Conservation (phyloP, 169 alveolate genomes). For the Amoebophrya sp. region DNA sequence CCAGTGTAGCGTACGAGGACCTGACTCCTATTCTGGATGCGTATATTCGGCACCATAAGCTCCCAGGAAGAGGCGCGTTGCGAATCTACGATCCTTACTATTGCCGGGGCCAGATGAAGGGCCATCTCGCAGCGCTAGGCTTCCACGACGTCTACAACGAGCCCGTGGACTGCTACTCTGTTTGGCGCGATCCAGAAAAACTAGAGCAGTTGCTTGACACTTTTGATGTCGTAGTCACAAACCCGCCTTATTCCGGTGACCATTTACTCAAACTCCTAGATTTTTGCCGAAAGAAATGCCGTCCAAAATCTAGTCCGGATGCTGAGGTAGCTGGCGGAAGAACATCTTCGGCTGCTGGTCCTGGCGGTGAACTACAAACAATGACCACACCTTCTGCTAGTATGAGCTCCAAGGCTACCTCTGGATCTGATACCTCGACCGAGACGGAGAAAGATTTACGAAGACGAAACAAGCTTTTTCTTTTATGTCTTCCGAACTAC, state of each 20-base stretch:
- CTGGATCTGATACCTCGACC: neutral
- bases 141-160: slow-evolving; percentile 19
- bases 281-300: neutral
- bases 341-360: neutral
- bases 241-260: slow-evolving; percentile 6
- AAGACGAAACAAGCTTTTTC: neutral
- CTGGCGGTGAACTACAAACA: neutral
- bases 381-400: neutral
- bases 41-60: neutral
- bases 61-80: too few species aligned
- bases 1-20: neutral
- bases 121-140: neutral
- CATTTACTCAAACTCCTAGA: neutral
- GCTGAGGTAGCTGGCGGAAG: too few species aligned
- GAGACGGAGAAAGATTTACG: too few species aligned
- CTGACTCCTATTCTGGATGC: neutral
- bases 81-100: neutral
- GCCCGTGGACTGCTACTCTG: slow-evolving; percentile 3
- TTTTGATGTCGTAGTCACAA: neutral
- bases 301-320: too few species aligned
- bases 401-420: neutral
- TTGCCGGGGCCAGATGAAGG: neutral
- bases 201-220: neutral
- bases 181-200: neutral
- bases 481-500: neutral